phyloP scores from a whole-genome alignment of 345 rosid genomes.

The Eucalyptus fibrosa region DNA sequence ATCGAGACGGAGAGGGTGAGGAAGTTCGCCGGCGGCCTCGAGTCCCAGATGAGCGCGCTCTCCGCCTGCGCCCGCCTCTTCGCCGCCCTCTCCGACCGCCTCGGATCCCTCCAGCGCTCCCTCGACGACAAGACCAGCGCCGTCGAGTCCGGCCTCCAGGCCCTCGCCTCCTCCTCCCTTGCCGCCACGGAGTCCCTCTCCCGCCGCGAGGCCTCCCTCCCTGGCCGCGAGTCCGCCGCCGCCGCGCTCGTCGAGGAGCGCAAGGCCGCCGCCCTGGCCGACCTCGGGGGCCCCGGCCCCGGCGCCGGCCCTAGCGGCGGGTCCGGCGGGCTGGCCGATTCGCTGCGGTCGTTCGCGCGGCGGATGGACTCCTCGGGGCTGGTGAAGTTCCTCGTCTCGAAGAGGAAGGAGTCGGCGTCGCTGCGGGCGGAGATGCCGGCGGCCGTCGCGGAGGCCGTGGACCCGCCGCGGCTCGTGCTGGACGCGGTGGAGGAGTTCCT shows the following conservation, averaged over 20 bases:
- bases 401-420: constrained; percentile 33
- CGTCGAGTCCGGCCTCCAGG: constrained; percentile 26
- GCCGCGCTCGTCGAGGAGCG: constrained; percentile 5
- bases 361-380: constrained; percentile 32
- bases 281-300: background rate
- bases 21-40: constrained; percentile 30
- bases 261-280: constrained; percentile 18
- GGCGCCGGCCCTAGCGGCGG: background rate
- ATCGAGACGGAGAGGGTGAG: constrained; percentile 16
- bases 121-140: constrained; percentile 15
- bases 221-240: constrained; percentile 27
- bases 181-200: constrained; percentile 16
- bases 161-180: constrained; percentile 11
- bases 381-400: constrained; percentile 18
- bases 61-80: constrained; percentile 32
- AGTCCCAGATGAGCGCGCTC: constrained; percentile 16
- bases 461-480: constrained; percentile 29
- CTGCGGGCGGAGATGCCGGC: constrained; percentile 27
- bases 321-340: constrained; percentile 1
- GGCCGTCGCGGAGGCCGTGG: constrained; percentile 32
- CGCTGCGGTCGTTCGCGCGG: constrained; percentile 15
- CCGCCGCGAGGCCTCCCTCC: constrained; percentile 19
- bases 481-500: constrained; percentile 48
- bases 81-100: constrained; percentile 21
- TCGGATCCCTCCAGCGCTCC: constrained; percentile 26